phyloP scores from a whole-genome alignment of 768 basidiomycete species.

The Lyophyllum shimeji region DNA sequence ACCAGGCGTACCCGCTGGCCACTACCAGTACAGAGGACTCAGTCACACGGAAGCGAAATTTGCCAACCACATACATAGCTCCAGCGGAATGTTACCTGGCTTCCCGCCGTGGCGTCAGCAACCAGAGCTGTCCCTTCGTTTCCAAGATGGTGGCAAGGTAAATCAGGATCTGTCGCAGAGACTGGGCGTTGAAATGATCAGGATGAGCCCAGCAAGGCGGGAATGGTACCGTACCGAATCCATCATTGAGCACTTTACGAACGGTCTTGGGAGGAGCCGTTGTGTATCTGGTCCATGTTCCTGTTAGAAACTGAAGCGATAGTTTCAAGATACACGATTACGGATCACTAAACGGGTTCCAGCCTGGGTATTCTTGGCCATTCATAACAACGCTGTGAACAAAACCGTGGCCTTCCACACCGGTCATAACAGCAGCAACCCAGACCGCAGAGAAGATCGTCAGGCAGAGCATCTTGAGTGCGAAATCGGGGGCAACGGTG shows the following conservation, averaged over 20 bases:
- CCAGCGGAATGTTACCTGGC: constrained; percentile 43
- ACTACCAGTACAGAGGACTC: constrained; percentile 25
- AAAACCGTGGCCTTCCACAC: constrained; percentile 32
- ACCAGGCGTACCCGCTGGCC: constrained; percentile 32
- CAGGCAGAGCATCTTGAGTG: constrained; percentile 2
- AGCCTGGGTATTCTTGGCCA: constrained; percentile 33
- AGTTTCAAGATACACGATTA: constrained; percentile 15
- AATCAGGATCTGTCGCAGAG: constrained; percentile 30
- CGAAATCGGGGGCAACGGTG: not conserved
- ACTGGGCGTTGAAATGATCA: constrained; percentile 17
- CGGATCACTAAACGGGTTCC: constrained; percentile 40
- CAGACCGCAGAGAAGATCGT: not conserved
- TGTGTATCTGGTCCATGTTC: constrained; percentile 23
- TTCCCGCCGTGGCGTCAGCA: constrained; percentile 40
- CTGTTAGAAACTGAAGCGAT: constrained; percentile 7
- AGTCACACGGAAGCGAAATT: not conserved
- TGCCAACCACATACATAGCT: constrained; percentile 34
- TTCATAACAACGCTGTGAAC: constrained; percentile 31
- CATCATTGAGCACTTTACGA: constrained; percentile 34
- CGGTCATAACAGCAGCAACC: not conserved
- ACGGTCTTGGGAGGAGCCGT: constrained; percentile 28
- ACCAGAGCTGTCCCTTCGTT: constrained; percentile 33
- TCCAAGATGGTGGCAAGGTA: constrained; percentile 45
- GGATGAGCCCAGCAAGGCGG: not conserved
- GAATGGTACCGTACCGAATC: constrained; percentile 24